Evolutionary conservation across 2,329 filamentous ascomycete species (phyloP), one percentile per base, ranked within the genome.

Genomic region (Colletotrichum horii): DNA sequence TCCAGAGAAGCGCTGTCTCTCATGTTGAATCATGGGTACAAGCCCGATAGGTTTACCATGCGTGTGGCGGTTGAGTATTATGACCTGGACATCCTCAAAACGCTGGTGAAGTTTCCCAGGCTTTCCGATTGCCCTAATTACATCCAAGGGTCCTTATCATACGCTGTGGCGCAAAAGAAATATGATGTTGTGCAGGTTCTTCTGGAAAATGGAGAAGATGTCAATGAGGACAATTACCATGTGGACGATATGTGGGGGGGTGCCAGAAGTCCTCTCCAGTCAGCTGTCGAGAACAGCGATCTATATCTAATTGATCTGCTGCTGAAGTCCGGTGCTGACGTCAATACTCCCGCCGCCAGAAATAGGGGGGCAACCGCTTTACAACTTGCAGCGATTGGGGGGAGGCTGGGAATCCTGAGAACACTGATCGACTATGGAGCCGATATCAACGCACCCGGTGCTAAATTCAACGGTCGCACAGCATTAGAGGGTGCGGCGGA

Each of bases 401-500:
- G 69, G 1, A 5, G 19, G 1, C 4, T 75, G 0, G 62, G 61
- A 0, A 32, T 72, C 2, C 52, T 68, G 12, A 64, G 34, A 19
- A 26, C 6, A 6, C 12, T 75, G 8, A 28, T 72, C 3, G 73
- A 75, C 2, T 6, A 15, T 19, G 73, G 62, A 4, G 73, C 73
- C 8, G 28, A 65, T 22, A 11, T 68, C 12, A 15, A 75, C 16
- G 72, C 68, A 9, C 28, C 52, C 6, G 34, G 60, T 4, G 72
- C 72, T 11, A 6, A n/a, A 4, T 2, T 4, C 3, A 1, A 6
- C 4, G 72, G 61, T 6, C 16, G 72, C 34, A 75, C 72, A 2
- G 22, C 72, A 1, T 4, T 75, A 2, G 72, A 75, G 16, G 68
- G 68, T 12, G 72, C 68, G 11, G 68, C 72, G 4, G 68, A 75